Conservation (phyloP, 2,329 filamentous ascomycete genomes). For the Colletotrichum chrysophilum region DNA sequence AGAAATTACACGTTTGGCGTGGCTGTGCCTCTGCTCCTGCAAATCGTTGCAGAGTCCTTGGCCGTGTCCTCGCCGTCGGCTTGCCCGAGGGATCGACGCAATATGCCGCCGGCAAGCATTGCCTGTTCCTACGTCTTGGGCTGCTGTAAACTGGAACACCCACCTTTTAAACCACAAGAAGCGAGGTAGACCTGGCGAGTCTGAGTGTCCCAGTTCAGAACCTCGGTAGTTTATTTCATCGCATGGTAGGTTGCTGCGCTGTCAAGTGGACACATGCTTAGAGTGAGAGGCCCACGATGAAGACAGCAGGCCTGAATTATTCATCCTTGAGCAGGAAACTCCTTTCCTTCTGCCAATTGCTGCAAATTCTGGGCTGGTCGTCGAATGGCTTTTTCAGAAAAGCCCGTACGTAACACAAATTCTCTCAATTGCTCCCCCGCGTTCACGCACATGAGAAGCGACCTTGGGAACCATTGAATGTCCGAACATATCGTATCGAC, state of each 20-base stretch:
- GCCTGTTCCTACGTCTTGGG: background rate
- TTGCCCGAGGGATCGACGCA: background rate
- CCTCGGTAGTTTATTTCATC: background rate
- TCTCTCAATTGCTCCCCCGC: background rate
- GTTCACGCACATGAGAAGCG: background rate
- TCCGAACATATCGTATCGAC: background rate
- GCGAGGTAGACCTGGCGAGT: background rate
- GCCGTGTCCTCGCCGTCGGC: background rate
- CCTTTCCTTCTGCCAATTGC: background rate
- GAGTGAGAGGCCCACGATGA: background rate
- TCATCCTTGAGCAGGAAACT: background rate
- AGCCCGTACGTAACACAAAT: background rate
- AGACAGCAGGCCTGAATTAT: background rate
- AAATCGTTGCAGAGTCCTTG: background rate
- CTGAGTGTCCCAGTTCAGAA: background rate
- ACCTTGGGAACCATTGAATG: background rate
- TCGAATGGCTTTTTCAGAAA: background rate
- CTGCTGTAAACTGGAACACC: background rate
- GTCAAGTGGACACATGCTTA: background rate
- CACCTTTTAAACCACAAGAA: background rate
- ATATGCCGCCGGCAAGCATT: background rate
- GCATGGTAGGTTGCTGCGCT: background rate
- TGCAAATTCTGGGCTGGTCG: background rate
- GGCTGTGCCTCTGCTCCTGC: rapidly evolving
- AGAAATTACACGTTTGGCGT: background rate